These are phyloP conservation scores for Corchorus olitorius DNA, from an alignment of 345 rosid species.

Conservation along the genomic window DNA sequence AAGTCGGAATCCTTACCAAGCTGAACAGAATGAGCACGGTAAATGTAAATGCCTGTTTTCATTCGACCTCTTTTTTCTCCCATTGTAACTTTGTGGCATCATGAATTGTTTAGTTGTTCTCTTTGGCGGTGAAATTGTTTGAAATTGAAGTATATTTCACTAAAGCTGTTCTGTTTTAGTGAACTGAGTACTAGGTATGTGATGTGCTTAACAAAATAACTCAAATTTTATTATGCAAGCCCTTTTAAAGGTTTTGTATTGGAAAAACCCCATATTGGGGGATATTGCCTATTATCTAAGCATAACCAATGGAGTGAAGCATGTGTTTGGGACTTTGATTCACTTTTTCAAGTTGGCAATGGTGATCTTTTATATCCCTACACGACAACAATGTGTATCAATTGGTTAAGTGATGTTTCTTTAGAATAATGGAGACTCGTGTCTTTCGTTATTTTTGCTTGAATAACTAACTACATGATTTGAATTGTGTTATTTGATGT, in stretches of 20 bases:
- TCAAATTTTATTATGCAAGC: neutral
- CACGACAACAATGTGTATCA: neutral
- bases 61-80: neutral
- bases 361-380: no score
- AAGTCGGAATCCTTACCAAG: neutral
- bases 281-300: neutral
- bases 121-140: neutral
- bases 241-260: neutral
- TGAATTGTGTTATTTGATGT: no score
- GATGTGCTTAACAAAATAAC: neutral
- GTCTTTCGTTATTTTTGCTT: neutral
- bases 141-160: neutral
- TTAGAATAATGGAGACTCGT: neutral
- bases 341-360: neutral
- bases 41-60: neutral
- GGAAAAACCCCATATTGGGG: neutral
- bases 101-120: no score
- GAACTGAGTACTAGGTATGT: neutral
- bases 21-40: constrained; percentile 6
- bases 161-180: neutral
- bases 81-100: neutral
- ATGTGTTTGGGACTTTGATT: neutral
- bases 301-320: neutral
- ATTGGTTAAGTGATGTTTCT: neutral
- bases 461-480: no score